phyloP scores from a whole-genome alignment of 2,329 filamentous ascomycete genomes.

The Diplodia sapinea region DNA sequence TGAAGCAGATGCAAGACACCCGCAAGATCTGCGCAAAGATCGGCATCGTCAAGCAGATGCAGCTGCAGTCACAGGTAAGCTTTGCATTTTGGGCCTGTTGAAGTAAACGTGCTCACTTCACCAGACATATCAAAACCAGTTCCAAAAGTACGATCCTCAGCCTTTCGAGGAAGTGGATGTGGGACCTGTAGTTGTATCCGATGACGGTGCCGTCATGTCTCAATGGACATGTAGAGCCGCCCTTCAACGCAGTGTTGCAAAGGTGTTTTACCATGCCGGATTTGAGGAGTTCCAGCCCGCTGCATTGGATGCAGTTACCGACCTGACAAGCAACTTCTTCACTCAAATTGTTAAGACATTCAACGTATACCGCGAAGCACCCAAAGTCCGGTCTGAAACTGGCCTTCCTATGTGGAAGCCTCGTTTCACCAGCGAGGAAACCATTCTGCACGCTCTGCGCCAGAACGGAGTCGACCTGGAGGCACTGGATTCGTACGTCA shows the following conservation, averaged over 20 bases:
- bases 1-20: slow-evolving; percentile 95
- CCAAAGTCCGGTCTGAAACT: slow-evolving; percentile 67
- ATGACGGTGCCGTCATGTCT: slow-evolving; percentile 86
- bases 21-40: slow-evolving; percentile 96
- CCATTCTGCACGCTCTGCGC: slow-evolving; percentile 82
- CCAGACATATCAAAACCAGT: slow-evolving; percentile 96
- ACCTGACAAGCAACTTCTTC: slow-evolving; percentile 89
- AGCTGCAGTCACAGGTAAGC: slow-evolving; percentile 88
- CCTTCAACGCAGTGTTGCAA: slow-evolving; percentile 87
- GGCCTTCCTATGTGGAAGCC: slow-evolving; percentile 60
- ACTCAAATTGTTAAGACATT: slow-evolving; percentile 80
- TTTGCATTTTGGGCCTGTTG: slow-evolving; percentile 7
- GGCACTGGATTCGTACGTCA: slow-evolving; percentile 81
- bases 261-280: slow-evolving; percentile 93
- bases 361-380: slow-evolving; percentile 81
- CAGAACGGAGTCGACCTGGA: slow-evolving; percentile 85
- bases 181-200: slow-evolving; percentile 85
- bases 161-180: slow-evolving; percentile 87
- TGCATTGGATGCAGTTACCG: slow-evolving; percentile 86
- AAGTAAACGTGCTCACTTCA: slow-evolving; percentile 34
- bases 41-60: slow-evolving; percentile 98
- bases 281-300: slow-evolving; percentile 98
- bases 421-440: slow-evolving; percentile 81
- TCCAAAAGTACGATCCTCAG: slow-evolving; percentile 91
- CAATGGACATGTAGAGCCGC: slow-evolving; percentile 81